Conservation (phyloP, 2,329 filamentous ascomycete genomes). For the Colletotrichum sp. region DNA sequence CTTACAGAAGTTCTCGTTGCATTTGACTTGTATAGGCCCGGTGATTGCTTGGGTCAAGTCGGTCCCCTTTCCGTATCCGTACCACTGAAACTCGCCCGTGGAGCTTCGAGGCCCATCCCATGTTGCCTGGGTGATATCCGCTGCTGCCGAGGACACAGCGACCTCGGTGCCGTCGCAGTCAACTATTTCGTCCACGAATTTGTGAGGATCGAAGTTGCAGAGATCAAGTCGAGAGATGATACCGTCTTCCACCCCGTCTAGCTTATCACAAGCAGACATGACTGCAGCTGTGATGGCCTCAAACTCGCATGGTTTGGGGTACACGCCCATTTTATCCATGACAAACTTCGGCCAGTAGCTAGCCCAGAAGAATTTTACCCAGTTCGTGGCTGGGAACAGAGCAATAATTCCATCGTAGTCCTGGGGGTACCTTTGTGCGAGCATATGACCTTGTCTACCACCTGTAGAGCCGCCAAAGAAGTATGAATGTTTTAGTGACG, state of each 20-base stretch:
- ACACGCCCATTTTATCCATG: neutral
- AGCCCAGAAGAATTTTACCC: constrained; percentile 24
- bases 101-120: constrained; percentile 12
- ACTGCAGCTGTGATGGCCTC: constrained; percentile 43
- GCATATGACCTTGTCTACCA: constrained; percentile 62
- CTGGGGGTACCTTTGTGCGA: constrained; percentile 56
- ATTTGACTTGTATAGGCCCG: constrained; percentile 25
- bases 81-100: neutral
- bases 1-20: accelerated
- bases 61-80: neutral
- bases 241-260: constrained; percentile 51
- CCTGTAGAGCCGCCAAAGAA: constrained; percentile 65
- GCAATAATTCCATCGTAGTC: constrained; percentile 65
- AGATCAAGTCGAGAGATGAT: constrained; percentile 37
- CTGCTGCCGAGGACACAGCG: neutral
- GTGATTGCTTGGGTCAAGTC: constrained; percentile 25
- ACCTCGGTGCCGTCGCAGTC: constrained; percentile 29
- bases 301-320: neutral
- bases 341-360: neutral
- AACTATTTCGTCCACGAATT: neutral
- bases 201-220: constrained; percentile 15
- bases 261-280: constrained; percentile 43
- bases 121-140: constrained; percentile 1
- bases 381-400: constrained; percentile 46
- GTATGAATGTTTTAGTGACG: constrained; percentile 47